Evolutionary conservation across 495 filamentous ascomycete genomes (phyloP).

Genomic region (Umbilicaria muhlenbergii): DNA sequence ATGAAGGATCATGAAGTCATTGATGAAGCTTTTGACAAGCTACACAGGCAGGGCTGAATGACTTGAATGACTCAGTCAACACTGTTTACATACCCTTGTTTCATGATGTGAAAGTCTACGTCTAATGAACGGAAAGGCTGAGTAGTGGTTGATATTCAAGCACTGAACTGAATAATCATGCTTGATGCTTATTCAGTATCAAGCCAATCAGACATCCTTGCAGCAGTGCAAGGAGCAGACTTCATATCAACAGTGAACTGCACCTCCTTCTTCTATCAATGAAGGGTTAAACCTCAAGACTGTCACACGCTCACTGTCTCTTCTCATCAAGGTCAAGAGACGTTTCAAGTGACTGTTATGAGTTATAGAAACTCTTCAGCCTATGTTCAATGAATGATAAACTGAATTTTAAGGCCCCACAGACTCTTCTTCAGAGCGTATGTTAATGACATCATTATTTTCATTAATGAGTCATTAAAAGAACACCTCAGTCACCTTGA

Average conservation of each 20-base stretch:
- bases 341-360: not conserved
- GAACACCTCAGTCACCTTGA: too few relatives aligned
- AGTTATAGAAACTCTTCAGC: not conserved
- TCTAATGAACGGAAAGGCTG: not conserved
- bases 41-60: slow-evolving; percentile 5
- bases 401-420: not conserved
- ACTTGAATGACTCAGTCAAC: not conserved
- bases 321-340: not conserved
- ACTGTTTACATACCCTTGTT: not conserved
- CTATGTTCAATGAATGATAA: not conserved
- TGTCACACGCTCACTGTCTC: not conserved
- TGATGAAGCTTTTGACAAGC: slow-evolving; percentile 6
- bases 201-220: slow-evolving; percentile 1
- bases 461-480: too few relatives aligned
- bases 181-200: not conserved
- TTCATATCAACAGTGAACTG: not conserved
- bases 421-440: not conserved
- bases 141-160: not conserved
- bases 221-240: not conserved
- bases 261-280: slow-evolving; percentile 1
- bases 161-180: slow-evolving; percentile 1
- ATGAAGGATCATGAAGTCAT: slow-evolving; percentile 3
- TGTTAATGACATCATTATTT: slow-evolving; percentile 3
- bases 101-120: slow-evolving; percentile 5
- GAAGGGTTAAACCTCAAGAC: not conserved